phyloP scores from a whole-genome alignment of 2,329 filamentous ascomycete genomes.

The Kalaharituber pfeilii region DNA sequence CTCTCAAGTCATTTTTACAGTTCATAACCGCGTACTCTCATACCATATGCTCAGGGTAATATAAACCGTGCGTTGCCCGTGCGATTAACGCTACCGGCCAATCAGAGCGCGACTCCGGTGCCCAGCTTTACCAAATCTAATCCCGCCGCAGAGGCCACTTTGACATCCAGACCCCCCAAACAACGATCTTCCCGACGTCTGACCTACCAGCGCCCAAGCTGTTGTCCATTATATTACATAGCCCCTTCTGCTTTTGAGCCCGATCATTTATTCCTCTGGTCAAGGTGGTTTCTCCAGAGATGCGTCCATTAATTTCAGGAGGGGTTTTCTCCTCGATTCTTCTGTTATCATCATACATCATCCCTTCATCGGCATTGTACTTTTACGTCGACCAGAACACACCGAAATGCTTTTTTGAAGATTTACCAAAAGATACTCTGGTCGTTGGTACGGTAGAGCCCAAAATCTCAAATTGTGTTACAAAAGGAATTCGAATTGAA shows the following conservation, averaged over 20 bases:
- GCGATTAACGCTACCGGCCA: neutral
- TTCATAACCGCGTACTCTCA: too few species aligned
- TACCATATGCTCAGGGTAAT: neutral
- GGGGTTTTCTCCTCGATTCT: neutral
- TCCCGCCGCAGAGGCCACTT: neutral
- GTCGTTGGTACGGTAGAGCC: constrained; percentile 51
- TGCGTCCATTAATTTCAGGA: neutral
- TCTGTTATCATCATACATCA: constrained; percentile 35
- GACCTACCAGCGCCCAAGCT: neutral
- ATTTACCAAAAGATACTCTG: constrained; percentile 89
- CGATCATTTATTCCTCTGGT: neutral
- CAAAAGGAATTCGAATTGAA: neutral
- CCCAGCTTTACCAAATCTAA: constrained; percentile 4
- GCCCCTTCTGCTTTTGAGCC: too few species aligned
- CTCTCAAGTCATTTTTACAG: too few species aligned
- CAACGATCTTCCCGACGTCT: neutral
- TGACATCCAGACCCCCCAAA: neutral
- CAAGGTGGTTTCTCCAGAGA: neutral
- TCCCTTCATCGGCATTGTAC: constrained; percentile 67
- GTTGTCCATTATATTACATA: too few species aligned
- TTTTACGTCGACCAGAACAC: constrained; percentile 79
- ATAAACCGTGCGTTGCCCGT: constrained; percentile 5
- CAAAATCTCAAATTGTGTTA: neutral
- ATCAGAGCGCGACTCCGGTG: neutral
- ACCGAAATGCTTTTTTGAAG: constrained; percentile 95